Evolutionary conservation across 1,284 basidiomycete genomes (phyloP).

Genomic region (Singerocomus inundabilis): DNA sequence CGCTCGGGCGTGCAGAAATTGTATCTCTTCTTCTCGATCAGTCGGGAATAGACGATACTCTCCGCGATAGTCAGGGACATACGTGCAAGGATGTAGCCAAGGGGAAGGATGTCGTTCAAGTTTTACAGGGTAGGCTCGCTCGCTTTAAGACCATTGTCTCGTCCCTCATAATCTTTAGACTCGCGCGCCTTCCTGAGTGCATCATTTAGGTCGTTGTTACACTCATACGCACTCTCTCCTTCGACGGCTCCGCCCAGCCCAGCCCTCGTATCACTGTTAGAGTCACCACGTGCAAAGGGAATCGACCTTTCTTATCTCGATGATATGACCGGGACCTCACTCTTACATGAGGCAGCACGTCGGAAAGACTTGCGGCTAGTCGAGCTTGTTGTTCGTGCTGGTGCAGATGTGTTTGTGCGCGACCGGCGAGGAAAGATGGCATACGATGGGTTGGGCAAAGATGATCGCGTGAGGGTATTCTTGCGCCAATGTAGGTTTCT

Average conservation of each 20-base stretch:
- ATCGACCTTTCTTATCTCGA: slow-evolving; percentile 74
- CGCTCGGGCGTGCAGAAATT: slow-evolving; percentile 77
- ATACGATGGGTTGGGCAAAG: slow-evolving; percentile 67
- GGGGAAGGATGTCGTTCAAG: slow-evolving; percentile 67
- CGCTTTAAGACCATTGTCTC: neutral
- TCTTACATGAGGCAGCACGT: slow-evolving; percentile 87
- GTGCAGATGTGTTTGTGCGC: slow-evolving; percentile 88
- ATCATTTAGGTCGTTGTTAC: slow-evolving; percentile 72
- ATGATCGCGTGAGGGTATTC: slow-evolving; percentile 83
- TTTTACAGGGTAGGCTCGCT: slow-evolving; percentile 58
- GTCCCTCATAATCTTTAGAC: slow-evolving; percentile 47
- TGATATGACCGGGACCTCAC: slow-evolving; percentile 71
- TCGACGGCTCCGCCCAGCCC: slow-evolving; percentile 43
- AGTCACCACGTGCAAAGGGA: slow-evolving; percentile 59
- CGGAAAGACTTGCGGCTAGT: slow-evolving; percentile 82
- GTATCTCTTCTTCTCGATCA: slow-evolving; percentile 76
- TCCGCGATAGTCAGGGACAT: slow-evolving; percentile 68
- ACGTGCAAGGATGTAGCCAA: slow-evolving; percentile 77
- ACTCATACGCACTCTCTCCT: slow-evolving; percentile 68
- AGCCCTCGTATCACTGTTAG: slow-evolving; percentile 53
- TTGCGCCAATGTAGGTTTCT: slow-evolving; percentile 72
- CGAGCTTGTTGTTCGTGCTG: slow-evolving; percentile 80
- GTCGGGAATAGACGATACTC: slow-evolving; percentile 78
- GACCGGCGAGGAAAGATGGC: slow-evolving; percentile 79
- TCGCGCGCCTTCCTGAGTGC: slow-evolving; percentile 79